These are phyloP conservation scores for Lentinus tigrinus DNA, from an alignment of 768 basidiomycete species.

Conservation along the genomic window DNA sequence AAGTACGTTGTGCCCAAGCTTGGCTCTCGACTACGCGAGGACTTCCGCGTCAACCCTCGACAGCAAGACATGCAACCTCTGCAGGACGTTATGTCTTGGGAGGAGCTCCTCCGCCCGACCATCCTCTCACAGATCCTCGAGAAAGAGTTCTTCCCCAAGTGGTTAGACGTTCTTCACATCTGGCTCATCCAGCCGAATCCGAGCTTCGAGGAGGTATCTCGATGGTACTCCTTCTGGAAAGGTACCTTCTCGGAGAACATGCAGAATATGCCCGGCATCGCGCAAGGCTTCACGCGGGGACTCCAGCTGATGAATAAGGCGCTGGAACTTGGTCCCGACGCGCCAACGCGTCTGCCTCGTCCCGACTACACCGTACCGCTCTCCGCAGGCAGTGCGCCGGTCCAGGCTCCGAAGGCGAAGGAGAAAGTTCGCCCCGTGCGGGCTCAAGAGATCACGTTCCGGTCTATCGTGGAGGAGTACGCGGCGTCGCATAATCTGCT, in stretches of 20 bases:
- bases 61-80: conserved; percentile 87
- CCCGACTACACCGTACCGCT: conserved; percentile 54
- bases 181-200: conserved; percentile 92
- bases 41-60: conserved; percentile 89
- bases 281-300: conserved; percentile 82
- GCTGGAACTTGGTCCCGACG: conserved; percentile 80
- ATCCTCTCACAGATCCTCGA: conserved; percentile 85
- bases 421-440: conserved; percentile 46
- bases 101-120: conserved; percentile 64
- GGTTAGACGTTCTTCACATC: conserved; percentile 86
- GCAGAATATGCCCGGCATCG: conserved; percentile 62
- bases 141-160: conserved; percentile 94
- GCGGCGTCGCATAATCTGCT: conserved; percentile 84
- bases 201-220: conserved; percentile 88
- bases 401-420: conserved; percentile 33
- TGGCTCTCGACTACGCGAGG: conserved; percentile 73
- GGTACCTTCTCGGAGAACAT: conserved; percentile 67
- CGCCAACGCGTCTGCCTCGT: conserved; percentile 61
- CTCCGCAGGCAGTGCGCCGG: conserved; percentile 18
- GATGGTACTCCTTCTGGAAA: conserved; percentile 95
- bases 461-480: conserved; percentile 88
- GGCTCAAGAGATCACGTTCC: conserved; percentile 86
- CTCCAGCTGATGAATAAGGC: conserved; percentile 94
- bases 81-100: conserved; percentile 76
- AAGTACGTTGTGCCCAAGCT: conserved; percentile 93